A percentile compares a stretch with the other conserved stretches of the same genome.
Evolutionary conservation across 345 rosid species (phyloP).

Genomic region (Rhizophora apiculata): DNA sequence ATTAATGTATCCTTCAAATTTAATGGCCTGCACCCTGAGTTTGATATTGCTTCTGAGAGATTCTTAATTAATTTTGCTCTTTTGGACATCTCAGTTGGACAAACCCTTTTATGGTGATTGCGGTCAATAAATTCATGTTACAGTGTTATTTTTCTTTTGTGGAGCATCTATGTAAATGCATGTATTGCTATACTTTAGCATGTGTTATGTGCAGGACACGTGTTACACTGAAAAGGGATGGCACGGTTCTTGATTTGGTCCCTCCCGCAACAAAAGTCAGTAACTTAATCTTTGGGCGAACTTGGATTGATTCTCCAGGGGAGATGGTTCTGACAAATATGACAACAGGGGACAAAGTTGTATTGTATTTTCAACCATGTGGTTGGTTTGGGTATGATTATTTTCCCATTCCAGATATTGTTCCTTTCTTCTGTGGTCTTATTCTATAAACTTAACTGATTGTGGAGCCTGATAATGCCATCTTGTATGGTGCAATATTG

Average conservation of each 20-base stretch:
- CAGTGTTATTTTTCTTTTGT: not conserved
- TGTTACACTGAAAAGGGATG: constrained; percentile 72
- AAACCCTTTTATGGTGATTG: too few relatives aligned
- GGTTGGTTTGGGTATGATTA: constrained; percentile 73
- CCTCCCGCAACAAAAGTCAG: constrained; percentile 76
- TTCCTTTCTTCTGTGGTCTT: not conserved
- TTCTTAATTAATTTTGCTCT: too few relatives aligned
- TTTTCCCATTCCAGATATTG: not conserved
- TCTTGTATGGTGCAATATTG: not conserved
- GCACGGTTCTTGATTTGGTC: constrained; percentile 68
- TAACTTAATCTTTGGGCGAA: constrained; percentile 77
- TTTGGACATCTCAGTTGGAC: too few relatives aligned
- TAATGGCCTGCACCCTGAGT: too few relatives aligned
- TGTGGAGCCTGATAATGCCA: constrained; percentile 1
- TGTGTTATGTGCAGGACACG: constrained; percentile 52
- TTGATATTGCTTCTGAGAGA: too few relatives aligned
- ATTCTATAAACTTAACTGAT: not conserved
- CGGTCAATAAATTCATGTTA: too few relatives aligned
- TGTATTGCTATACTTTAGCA: constrained; percentile 2
- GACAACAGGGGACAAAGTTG: constrained; percentile 71
- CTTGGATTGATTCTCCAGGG: constrained; percentile 76
- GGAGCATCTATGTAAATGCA: not conserved
- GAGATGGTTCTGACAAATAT: constrained; percentile 77
- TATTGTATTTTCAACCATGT: constrained; percentile 77
- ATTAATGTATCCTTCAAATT: too few relatives aligned